A percentile compares a stretch with the other conserved stretches of the same genome.
Conservation (phyloP, 192 early-diverging fungal species). For the Backusella circina region DNA sequence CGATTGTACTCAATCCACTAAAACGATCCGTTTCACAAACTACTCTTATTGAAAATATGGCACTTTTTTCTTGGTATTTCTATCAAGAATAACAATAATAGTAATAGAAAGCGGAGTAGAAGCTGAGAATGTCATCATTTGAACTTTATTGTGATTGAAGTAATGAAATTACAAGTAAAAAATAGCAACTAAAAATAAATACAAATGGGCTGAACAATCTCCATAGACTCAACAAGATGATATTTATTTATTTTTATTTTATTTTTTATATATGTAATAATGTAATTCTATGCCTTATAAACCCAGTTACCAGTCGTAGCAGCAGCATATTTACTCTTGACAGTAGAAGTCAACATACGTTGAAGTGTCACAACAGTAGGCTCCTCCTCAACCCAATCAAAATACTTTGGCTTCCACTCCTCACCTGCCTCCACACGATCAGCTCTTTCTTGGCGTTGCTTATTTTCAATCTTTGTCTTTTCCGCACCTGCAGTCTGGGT, state of each 20-base stretch:
- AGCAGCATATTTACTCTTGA: constrained; percentile 24
- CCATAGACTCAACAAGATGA: neutral
- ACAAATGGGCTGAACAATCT: too few relatives aligned
- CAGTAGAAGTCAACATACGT: constrained; percentile 25
- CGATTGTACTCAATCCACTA: neutral
- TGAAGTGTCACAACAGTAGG: constrained; percentile 15
- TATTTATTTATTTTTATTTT: neutral
- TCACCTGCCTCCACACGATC: constrained; percentile 49
- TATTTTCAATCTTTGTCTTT: constrained; percentile 65
- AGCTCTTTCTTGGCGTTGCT: constrained; percentile 54
- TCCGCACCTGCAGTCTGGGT: constrained; percentile 58
- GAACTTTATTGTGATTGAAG: neutral
- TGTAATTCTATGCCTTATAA: constrained; percentile 1
- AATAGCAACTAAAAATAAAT: neutral
- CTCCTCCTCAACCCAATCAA: constrained; percentile 28
- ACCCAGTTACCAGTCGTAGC: constrained; percentile 29
- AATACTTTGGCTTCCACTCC: constrained; percentile 24
- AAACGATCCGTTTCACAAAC: neutral
- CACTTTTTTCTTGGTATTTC: neutral
- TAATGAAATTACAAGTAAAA: neutral
- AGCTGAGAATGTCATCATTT: too few relatives aligned
- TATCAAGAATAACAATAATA: neutral
- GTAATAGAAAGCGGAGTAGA: neutral
- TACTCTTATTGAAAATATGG: neutral
- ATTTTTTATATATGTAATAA: neutral